Evolutionary conservation across 371 early-diverging fungal genomes (phyloP).

Genomic region (Coemansia sp.): DNA sequence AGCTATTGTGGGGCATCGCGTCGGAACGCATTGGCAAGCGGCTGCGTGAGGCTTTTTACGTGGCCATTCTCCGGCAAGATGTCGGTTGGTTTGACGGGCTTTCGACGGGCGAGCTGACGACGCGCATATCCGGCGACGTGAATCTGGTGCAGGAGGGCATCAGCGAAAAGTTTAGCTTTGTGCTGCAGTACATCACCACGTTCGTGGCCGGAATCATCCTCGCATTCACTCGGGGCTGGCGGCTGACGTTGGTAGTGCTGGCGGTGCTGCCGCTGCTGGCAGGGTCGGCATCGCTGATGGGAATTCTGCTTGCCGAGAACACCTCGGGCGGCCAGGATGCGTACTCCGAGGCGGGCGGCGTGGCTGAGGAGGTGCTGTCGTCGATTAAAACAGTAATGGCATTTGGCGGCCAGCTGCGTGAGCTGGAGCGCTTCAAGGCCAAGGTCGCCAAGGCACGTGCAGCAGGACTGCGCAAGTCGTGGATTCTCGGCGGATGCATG

Average conservation of each 20-base stretch:
- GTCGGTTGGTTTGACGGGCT: constrained; percentile 88
- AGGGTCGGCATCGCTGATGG: constrained; percentile 63
- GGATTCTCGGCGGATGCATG: constrained; percentile 61
- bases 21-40: constrained; percentile 53
- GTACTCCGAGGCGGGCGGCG: constrained; percentile 76
- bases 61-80: constrained; percentile 84
- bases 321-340: constrained; percentile 53
- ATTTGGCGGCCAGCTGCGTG: constrained; percentile 76
- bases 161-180: constrained; percentile 77
- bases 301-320: constrained; percentile 61
- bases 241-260: constrained; percentile 79
- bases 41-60: constrained; percentile 68
- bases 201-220: constrained; percentile 87
- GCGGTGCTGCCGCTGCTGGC: constrained; percentile 67
- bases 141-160: constrained; percentile 85
- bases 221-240: constrained; percentile 85
- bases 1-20: constrained; percentile 39
- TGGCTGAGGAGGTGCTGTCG: constrained; percentile 85
- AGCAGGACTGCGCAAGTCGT: constrained; percentile 60
- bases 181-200: constrained; percentile 65
- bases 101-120: constrained; percentile 67
- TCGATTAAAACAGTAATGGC: constrained; percentile 86
- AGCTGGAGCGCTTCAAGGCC: constrained; percentile 60
- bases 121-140: constrained; percentile 76
- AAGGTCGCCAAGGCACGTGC: constrained; percentile 58